A percentile compares a stretch with the other conserved stretches of the same genome.
phyloP scores from a whole-genome alignment of 495 filamentous ascomycete species.

The Lophiotrema nucula region DNA sequence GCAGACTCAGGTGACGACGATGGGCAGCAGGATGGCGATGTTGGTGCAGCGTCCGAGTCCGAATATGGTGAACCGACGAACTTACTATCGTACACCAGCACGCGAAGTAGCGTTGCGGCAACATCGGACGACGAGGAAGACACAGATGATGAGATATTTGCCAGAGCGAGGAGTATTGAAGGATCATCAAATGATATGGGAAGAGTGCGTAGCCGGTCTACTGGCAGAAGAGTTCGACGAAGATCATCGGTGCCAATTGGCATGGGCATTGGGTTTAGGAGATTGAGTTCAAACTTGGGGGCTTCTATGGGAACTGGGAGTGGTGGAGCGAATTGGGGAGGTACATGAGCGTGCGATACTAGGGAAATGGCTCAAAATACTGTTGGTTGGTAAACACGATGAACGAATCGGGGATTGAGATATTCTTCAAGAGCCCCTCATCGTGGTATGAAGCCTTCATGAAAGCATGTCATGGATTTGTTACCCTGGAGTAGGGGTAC shows the following conservation, averaged over 20 bases:
- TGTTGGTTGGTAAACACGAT: too few species aligned
- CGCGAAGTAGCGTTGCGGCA: constrained; percentile 16
- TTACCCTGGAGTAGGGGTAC: too few species aligned
- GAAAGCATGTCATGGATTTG: too few species aligned
- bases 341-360: too few species aligned
- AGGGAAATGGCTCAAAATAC: too few species aligned
- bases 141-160: constrained; percentile 57
- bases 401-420: too few species aligned
- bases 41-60: constrained; percentile 17
- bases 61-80: constrained; percentile 33
- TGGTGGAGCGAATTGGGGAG: constrained; percentile 29
- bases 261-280: constrained; percentile 32
- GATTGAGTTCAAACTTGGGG: constrained; percentile 35
- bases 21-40: constrained; percentile 3
- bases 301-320: constrained; percentile 17
- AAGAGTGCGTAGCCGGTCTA: constrained; percentile 7
- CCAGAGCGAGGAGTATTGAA: too few species aligned
- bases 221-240: constrained; percentile 13
- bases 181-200: constrained; percentile 1
- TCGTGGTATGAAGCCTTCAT: too few species aligned
- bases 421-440: too few species aligned
- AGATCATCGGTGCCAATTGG: constrained; percentile 31
- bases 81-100: constrained; percentile 23
- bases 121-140: constrained; percentile 59
- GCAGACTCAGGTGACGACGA: constrained; percentile 12